A percentile compares a stretch with the other conserved stretches of the same genome.
Conservation (phyloP, 139 green algal genomes). For the Chlamydomonas incerta region DNA sequence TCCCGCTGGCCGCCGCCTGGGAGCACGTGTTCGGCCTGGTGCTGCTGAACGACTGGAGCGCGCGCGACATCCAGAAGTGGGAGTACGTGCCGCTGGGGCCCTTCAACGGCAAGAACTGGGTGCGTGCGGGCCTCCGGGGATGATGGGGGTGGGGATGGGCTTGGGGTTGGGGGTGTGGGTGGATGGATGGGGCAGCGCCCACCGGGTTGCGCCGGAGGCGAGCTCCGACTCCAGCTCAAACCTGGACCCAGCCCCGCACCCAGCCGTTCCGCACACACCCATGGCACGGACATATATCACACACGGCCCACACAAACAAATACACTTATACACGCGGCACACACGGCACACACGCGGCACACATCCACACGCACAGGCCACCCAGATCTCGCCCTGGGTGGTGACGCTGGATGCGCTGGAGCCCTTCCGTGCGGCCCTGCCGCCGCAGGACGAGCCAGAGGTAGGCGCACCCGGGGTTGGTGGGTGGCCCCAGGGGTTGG, state of each 20-base stretch:
- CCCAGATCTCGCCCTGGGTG: slow-evolving; percentile 91
- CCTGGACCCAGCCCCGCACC: no score
- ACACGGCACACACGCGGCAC: no score
- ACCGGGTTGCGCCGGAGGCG: no score
- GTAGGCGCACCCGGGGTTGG: background rate
- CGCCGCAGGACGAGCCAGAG: slow-evolving; percentile 62
- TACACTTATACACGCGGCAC: no score
- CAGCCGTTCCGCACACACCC: no score
- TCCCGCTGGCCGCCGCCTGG: slow-evolving; percentile 70
- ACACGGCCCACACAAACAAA: no score
- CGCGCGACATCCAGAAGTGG: slow-evolving; percentile 95
- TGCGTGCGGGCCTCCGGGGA: slow-evolving; percentile 54
- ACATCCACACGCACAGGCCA: slow-evolving; percentile 64
- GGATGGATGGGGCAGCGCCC: no score
- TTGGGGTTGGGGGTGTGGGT: no score
- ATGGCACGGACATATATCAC: no score
- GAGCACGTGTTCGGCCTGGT: slow-evolving; percentile 93
- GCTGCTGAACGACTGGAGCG: slow-evolving; percentile 97
- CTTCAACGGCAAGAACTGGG: slow-evolving; percentile 95
- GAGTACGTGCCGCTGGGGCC: slow-evolving; percentile 94
- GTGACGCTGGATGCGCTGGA: slow-evolving; percentile 91
- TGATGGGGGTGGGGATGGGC: no score
- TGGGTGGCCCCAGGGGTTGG: background rate
- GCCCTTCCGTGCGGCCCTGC: slow-evolving; percentile 77
- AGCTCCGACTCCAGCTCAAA: no score